Percentiles rank a stretch among this genome's conserved stretches.
phyloP scores from a whole-genome alignment of 2,329 filamentous ascomycete species.

The Colletotrichum liaoningense region DNA sequence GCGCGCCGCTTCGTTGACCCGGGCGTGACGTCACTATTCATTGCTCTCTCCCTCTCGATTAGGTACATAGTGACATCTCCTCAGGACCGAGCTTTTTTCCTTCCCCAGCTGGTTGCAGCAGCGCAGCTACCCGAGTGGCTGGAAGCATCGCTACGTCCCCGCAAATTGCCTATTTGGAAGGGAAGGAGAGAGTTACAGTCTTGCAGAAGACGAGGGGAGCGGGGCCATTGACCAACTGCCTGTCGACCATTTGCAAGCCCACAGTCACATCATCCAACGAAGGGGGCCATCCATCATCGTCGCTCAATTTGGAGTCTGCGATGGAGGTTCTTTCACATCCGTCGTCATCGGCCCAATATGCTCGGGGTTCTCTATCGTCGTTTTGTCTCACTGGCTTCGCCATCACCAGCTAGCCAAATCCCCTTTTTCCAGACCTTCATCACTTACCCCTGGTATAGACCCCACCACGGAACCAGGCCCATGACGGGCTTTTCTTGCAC shows the following conservation, averaged over 20 bases:
- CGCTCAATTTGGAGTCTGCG: background rate
- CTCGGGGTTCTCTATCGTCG: no score
- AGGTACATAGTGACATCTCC: constrained; percentile 11
- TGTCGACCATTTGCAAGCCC: constrained; percentile 18
- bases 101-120: constrained; percentile 1
- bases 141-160: background rate
- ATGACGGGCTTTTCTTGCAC: no score
- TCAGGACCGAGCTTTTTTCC: constrained; percentile 4
- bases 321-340: no score
- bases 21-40: constrained; percentile 23
- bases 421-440: no score
- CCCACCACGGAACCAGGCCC: no score
- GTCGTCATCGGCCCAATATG: background rate
- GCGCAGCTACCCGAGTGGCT: background rate
- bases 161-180: background rate
- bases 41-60: background rate
- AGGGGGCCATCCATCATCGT: background rate
- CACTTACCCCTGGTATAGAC: no score
- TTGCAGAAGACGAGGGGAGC: background rate
- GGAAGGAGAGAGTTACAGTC: background rate
- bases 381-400: no score
- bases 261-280: background rate
- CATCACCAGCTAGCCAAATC: no score
- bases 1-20: constrained; percentile 18
- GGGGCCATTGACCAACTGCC: constrained; percentile 6